Evolutionary conservation across 495 filamentous ascomycete genomes (phyloP).

Genomic region (Geopyxis carbonaria): DNA sequence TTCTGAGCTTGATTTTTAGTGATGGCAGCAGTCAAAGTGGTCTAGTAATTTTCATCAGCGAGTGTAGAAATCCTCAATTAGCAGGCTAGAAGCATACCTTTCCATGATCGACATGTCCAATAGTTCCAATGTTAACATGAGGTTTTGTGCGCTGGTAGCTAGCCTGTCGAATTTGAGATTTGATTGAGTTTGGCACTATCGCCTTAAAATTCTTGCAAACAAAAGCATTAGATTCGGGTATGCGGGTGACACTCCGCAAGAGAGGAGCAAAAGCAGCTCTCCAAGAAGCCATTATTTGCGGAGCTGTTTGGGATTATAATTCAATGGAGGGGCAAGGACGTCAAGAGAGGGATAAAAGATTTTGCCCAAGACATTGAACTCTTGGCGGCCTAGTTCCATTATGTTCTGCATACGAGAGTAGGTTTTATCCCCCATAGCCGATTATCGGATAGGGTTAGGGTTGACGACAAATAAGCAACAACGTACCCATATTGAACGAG

Average conservation of each 20-base stretch:
- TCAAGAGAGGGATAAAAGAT: too few species aligned
- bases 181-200: slow-evolving; percentile 23
- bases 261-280: slow-evolving; percentile 24
- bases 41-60: slow-evolving; percentile 44
- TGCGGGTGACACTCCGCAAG: slow-evolving; percentile 14
- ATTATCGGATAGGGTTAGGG: too few species aligned
- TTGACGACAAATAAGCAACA: too few species aligned
- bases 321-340: too few species aligned
- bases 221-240: slow-evolving; percentile 12
- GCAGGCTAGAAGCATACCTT: slow-evolving; percentile 43
- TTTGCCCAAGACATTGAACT: too few species aligned
- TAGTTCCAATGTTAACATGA: slow-evolving; percentile 97
- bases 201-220: slow-evolving; percentile 14
- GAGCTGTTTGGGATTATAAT: slow-evolving; percentile 5
- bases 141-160: slow-evolving; percentile 85
- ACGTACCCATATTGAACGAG: too few species aligned
- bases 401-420: too few species aligned
- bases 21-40: slow-evolving; percentile 92
- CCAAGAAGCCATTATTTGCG: slow-evolving; percentile 24
- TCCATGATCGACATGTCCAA: slow-evolving; percentile 98
- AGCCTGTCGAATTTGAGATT: slow-evolving; percentile 25
- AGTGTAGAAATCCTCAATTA: slow-evolving; percentile 8
- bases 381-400: too few species aligned
- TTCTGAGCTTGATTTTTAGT: slow-evolving; percentile 92
- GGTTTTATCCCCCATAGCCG: too few species aligned